Percentiles rank a stretch among this genome's conserved stretches.
Conservation (phyloP, 176 grass and related monocot species). For the Avena eriantha region DNA sequence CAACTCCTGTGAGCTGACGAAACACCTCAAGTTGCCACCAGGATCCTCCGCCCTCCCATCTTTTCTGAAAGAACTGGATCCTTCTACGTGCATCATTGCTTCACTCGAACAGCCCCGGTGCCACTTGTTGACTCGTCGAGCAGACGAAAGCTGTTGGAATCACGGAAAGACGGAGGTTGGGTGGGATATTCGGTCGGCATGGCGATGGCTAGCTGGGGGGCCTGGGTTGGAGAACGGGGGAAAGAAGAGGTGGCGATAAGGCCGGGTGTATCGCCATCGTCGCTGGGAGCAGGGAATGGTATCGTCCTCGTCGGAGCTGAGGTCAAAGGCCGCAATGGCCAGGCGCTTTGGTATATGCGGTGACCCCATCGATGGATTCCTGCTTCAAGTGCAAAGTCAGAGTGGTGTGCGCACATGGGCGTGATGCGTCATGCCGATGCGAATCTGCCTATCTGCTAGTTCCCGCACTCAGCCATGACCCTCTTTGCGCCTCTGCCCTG, state of each 20-base stretch:
- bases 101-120: conserved; percentile 4
- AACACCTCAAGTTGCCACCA: neutral
- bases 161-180: neutral
- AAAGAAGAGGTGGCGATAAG: conserved; percentile 45
- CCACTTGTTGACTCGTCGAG: conserved; percentile 25
- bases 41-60: neutral
- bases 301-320: conserved; percentile 40
- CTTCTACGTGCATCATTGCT: conserved; percentile 11
- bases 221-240: neutral
- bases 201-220: conserved; percentile 21
- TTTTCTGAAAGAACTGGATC: conserved; percentile 15
- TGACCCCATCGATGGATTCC: conserved; percentile 13
- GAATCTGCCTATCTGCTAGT: conserved; percentile 47
- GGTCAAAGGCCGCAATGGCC: conserved; percentile 25
- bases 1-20: neutral
- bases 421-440: conserved; percentile 1
- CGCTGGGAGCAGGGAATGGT: conserved; percentile 28
- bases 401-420: conserved; percentile 22
- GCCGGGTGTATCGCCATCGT: conserved; percentile 31
- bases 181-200: conserved; percentile 33
- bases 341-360: conserved; percentile 42
- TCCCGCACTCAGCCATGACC: conserved; percentile 29
- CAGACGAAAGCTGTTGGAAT: conserved; percentile 42
- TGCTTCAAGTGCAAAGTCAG: conserved; percentile 46
- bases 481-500: neutral